phyloP scores from a whole-genome alignment of 2,329 filamentous ascomycete genomes.

The Talaromyces sp. region DNA sequence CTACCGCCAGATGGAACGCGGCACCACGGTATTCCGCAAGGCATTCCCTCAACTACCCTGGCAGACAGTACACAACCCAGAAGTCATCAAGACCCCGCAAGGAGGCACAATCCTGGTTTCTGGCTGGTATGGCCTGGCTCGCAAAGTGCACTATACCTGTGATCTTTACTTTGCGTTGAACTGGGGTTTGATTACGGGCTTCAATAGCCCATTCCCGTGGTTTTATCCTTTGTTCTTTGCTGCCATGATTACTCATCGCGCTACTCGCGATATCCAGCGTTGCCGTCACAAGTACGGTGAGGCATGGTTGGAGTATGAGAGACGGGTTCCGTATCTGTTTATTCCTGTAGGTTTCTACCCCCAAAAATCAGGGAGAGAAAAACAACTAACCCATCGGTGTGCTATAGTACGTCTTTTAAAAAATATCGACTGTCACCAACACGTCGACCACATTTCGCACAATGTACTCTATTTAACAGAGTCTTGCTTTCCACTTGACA shows the following conservation, averaged over 20 bases:
- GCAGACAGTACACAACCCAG: constrained; percentile 75
- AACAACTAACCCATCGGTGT: not conserved
- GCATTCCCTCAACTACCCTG: constrained; percentile 90
- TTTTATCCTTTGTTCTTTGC: constrained; percentile 82
- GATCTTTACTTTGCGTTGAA: constrained; percentile 71
- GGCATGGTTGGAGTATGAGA: constrained; percentile 76
- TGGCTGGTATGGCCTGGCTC: constrained; percentile 77
- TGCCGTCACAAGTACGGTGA: constrained; percentile 76
- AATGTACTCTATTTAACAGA: not conserved
- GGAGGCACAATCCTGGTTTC: constrained; percentile 76
- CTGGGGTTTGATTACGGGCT: constrained; percentile 79
- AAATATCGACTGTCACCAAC: not conserved
- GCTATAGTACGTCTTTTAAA: not conserved
- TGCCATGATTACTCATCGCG: constrained; percentile 74
- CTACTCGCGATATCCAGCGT: constrained; percentile 67
- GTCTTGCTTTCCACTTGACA: not conserved
- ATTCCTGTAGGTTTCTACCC: constrained; percentile 56
- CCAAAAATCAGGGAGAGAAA: not conserved
- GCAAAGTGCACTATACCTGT: constrained; percentile 77
- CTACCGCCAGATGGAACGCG: constrained; percentile 75
- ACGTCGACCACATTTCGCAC: not conserved
- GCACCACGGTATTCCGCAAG: constrained; percentile 62
- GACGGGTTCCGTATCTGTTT: constrained; percentile 74
- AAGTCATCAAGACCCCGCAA: constrained; percentile 65
- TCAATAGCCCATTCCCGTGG: constrained; percentile 78